phyloP scores from a whole-genome alignment of 768 basidiomycete genomes.

The Psilocybe cyanescens region DNA sequence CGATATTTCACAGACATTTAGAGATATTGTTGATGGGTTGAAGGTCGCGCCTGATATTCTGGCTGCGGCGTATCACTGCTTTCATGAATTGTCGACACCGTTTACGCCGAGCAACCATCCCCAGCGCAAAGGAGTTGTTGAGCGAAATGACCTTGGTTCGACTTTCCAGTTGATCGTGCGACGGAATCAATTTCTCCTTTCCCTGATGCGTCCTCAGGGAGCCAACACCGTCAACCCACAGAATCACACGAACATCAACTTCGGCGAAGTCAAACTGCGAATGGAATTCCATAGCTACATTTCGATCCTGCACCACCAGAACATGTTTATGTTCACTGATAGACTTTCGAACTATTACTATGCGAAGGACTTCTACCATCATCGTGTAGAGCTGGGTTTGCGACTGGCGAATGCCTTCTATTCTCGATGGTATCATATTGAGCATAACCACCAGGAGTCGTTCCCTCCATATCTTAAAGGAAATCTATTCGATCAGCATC shows the following conservation, averaged over 20 bases:
- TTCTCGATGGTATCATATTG: neutral
- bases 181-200: neutral
- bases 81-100: neutral
- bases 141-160: neutral
- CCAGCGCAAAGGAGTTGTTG: neutral
- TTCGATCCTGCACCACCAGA: conserved; percentile 1
- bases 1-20: neutral
- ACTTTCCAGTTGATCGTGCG: neutral
- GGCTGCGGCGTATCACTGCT: conserved; percentile 1
- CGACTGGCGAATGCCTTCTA: neutral
- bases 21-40: neutral
- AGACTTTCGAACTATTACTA: neutral
- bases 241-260: neutral
- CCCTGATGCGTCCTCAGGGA: neutral
- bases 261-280: neutral
- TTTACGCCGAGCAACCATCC: neutral
- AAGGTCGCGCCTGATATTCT: neutral
- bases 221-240: neutral
- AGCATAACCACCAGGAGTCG: neutral
- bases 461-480: neutral
- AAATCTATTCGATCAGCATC: neutral
- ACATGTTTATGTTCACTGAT: conserved; percentile 1
- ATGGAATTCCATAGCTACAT: neutral
- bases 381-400: neutral
- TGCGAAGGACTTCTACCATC: neutral